Conservation (phyloP, 306 rosid species). For the Hippophae gyantsensis region DNA sequence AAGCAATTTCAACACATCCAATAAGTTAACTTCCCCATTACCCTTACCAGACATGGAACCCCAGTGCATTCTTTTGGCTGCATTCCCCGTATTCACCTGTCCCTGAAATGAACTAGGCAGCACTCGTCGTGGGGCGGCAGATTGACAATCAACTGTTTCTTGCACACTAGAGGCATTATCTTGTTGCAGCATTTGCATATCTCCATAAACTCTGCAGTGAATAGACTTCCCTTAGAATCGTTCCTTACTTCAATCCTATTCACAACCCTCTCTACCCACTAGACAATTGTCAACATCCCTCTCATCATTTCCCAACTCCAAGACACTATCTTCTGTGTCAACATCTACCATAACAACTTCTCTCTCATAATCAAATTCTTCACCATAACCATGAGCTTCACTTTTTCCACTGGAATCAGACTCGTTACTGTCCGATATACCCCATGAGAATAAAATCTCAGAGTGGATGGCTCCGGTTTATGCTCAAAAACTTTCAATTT, state of each 20-base stretch:
- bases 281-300: background rate
- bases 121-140: background rate
- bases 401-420: background rate
- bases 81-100: background rate
- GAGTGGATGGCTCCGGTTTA: background rate
- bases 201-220: constrained; percentile 5
- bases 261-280: background rate
- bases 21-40: too few species aligned
- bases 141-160: background rate
- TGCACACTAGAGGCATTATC: background rate
- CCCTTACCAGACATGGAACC: background rate
- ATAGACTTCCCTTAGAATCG: background rate
- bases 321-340: background rate
- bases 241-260: background rate
- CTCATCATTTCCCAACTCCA: background rate
- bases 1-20: too few species aligned
- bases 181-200: constrained; percentile 2
- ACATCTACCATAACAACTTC: constrained; percentile 1
- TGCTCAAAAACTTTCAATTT: constrained; percentile 16
- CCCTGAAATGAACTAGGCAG: constrained; percentile 19
- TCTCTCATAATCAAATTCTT: background rate
- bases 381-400: background rate
- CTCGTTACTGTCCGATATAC: background rate
- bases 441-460: background rate
- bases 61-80: background rate